A percentile compares a stretch with the other conserved stretches of the same genome.
Conservation (phyloP, 257 asterid species). For the Catharanthus roseus region DNA sequence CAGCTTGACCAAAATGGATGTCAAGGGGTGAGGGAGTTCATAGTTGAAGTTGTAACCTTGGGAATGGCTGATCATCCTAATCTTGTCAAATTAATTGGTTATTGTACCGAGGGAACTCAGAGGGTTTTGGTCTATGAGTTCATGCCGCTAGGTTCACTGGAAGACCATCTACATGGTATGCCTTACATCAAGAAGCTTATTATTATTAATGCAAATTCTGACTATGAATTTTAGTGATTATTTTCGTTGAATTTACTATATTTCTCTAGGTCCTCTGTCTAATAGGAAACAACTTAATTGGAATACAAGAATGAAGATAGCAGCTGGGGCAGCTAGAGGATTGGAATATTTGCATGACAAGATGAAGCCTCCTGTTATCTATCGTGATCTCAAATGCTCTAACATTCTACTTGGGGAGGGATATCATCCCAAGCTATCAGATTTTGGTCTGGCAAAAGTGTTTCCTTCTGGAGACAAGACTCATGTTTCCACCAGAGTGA, state of each 20-base stretch:
- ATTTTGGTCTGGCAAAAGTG: conserved; percentile 78
- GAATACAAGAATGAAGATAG: conserved; percentile 74
- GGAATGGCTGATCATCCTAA: conserved; percentile 60
- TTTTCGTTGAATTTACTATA: not conserved
- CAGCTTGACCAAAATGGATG: conserved; percentile 62
- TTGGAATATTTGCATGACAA: conserved; percentile 75
- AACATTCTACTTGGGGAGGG: conserved; percentile 71
- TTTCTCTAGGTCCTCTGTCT: conserved; percentile 26
- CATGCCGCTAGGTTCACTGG: conserved; percentile 79
- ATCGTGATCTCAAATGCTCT: conserved; percentile 77
- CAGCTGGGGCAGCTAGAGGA: conserved; percentile 82
- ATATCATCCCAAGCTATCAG: conserved; percentile 71
- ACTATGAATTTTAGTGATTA: not conserved
- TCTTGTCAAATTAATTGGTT: conserved; percentile 70
- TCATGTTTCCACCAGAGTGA: conserved; percentile 82
- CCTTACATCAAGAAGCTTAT: not conserved
- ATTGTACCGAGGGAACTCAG: conserved; percentile 68
- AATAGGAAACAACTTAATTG: conserved; percentile 46
- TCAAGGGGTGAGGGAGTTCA: conserved; percentile 71
- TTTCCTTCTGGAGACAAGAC: conserved; percentile 75
- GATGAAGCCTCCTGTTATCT: conserved; percentile 65
- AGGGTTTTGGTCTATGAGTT: conserved; percentile 74
- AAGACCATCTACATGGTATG: conserved; percentile 73
- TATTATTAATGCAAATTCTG: not conserved
- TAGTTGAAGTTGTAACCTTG: conserved; percentile 65